These are phyloP conservation scores for Nothopassalora personata DNA, from an alignment of 2,329 filamentous ascomycete species.

Conservation along the genomic window DNA sequence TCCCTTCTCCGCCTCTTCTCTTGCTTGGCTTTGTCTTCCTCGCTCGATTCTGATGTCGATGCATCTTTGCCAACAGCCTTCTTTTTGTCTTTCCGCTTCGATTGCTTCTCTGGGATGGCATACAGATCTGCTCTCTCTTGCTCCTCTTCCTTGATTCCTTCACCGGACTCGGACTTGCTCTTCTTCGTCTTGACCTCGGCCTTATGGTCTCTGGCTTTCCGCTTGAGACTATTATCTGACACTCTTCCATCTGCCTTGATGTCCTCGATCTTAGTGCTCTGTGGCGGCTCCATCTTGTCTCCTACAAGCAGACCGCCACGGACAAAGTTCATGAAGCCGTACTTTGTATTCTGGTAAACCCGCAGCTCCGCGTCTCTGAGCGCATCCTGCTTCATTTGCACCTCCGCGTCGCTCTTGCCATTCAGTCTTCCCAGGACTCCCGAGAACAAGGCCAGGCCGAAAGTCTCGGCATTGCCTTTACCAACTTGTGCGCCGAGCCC, in stretches of 20 bases:
- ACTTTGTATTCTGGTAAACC: slow-evolving; percentile 68
- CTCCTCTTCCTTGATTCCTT: neutral
- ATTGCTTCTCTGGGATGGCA: slow-evolving; percentile 11
- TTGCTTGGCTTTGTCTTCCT: slow-evolving; percentile 34
- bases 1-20: slow-evolving; percentile 37
- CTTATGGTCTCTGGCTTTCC: slow-evolving; percentile 14
- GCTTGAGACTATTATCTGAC: slow-evolving; percentile 32
- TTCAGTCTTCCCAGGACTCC: slow-evolving; percentile 84
- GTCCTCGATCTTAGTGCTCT: slow-evolving; percentile 17
- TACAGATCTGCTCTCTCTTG: neutral
- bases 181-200: slow-evolving; percentile 27
- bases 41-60: slow-evolving; percentile 9
- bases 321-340: slow-evolving; percentile 79
- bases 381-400: slow-evolving; percentile 64
- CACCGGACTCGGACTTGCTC: slow-evolving; percentile 16
- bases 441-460: slow-evolving; percentile 81
- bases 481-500: slow-evolving; percentile 79
- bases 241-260: slow-evolving; percentile 34
- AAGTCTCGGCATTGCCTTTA: slow-evolving; percentile 63
- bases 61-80: neutral
- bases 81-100: slow-evolving; percentile 3
- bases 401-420: slow-evolving; percentile 69
- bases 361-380: slow-evolving; percentile 66
- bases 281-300: slow-evolving; percentile 46
- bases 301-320: slow-evolving; percentile 69